Conservation (phyloP, 192 early-diverging fungal species). For the Allomyces javanicus region DNA sequence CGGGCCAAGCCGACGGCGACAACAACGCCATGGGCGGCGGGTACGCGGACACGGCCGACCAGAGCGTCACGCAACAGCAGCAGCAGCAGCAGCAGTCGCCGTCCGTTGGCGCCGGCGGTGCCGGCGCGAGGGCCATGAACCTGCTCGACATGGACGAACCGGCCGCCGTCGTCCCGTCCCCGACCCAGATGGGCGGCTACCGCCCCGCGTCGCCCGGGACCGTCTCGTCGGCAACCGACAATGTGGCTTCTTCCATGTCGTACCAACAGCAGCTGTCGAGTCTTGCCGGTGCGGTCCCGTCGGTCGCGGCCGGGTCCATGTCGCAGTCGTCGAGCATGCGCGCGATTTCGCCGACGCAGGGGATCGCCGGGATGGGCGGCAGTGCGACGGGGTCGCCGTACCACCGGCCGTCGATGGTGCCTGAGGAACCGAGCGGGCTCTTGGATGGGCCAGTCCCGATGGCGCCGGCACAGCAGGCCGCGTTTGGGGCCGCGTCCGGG, state of each 20-base stretch:
- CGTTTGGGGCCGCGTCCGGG: background rate
- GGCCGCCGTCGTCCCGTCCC: background rate
- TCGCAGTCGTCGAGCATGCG: background rate
- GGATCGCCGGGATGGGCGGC: too few species aligned
- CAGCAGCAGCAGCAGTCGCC: background rate
- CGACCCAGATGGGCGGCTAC: background rate
- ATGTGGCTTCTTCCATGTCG: background rate
- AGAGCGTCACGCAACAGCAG: slow-evolving; percentile 2
- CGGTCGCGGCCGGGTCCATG: background rate
- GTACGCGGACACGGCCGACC: background rate
- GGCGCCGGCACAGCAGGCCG: background rate
- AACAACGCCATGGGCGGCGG: background rate
- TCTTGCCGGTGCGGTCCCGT: background rate
- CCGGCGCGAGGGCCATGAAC: slow-evolving; percentile 9
- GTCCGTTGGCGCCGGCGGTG: slow-evolving; percentile 4
- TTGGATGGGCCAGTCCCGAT: background rate
- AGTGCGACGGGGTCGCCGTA: background rate
- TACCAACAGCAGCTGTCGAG: background rate
- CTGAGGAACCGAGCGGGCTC: background rate
- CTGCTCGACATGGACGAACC: background rate
- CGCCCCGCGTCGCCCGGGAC: too few species aligned
- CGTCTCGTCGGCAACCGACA: background rate
- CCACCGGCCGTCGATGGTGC: background rate
- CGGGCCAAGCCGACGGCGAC: background rate
- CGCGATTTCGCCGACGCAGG: too few species aligned